Conservation (phyloP, 495 filamentous ascomycete genomes). For the Sordaria brevicollis region DNA sequence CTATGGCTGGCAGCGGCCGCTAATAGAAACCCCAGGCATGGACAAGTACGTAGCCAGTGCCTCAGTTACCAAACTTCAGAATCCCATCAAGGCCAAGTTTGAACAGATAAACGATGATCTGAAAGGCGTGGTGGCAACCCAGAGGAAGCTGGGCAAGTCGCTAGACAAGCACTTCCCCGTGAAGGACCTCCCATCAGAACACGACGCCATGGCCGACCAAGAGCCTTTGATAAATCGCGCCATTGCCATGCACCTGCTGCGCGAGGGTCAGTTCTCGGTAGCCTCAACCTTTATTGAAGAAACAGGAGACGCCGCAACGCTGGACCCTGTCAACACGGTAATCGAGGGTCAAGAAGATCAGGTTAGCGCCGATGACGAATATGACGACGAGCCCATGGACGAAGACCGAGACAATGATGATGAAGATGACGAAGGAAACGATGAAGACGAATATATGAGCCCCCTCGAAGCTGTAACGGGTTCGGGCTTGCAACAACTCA, state of each 20-base stretch:
- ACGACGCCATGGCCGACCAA: constrained; percentile 71
- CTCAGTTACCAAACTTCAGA: constrained; percentile 74
- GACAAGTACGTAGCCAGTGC: constrained; percentile 61
- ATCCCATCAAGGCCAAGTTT: constrained; percentile 65
- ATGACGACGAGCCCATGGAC: constrained; percentile 16
- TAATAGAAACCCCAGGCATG: constrained; percentile 19
- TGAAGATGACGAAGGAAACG: background rate
- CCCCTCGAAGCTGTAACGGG: background rate
- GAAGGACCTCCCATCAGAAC: constrained; percentile 66
- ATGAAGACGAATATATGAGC: background rate
- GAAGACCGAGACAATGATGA: constrained; percentile 16
- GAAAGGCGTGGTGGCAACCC: constrained; percentile 64
- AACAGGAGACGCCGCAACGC: constrained; percentile 20
- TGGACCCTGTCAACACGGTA: constrained; percentile 20
- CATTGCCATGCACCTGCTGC: constrained; percentile 90
- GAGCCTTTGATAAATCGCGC: constrained; percentile 75
- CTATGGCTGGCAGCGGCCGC: background rate
- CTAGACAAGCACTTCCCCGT: constrained; percentile 79
- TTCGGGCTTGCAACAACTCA: constrained; percentile 6
- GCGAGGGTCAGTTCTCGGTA: constrained; percentile 86
- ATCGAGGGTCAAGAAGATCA: constrained; percentile 9
- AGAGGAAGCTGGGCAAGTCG: constrained; percentile 72
- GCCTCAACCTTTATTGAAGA: constrained; percentile 74
- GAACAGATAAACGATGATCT: constrained; percentile 68
- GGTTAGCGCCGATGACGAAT: background rate